Percentiles rank a stretch among this genome's conserved stretches.
phyloP scores from a whole-genome alignment of 345 rosid species.

The Lumnitzera racemosa region DNA sequence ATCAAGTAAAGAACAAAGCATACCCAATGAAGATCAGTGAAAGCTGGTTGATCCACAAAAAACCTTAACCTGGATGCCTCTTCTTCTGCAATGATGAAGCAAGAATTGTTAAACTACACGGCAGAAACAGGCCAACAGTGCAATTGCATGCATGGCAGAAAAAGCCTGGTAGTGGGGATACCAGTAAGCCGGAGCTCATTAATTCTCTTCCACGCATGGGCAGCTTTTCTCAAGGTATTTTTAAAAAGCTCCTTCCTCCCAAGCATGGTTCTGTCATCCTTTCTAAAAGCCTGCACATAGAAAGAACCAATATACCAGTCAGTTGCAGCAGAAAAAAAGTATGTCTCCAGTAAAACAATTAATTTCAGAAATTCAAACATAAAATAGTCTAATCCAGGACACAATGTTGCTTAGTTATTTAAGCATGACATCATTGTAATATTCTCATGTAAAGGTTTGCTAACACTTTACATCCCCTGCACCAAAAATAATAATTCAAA shows the following conservation, averaged over 20 bases:
- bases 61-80: constrained; percentile 61
- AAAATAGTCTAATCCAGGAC: too few species aligned
- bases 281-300: constrained; percentile 49
- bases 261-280: constrained; percentile 63
- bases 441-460: too few species aligned
- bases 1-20: neutral
- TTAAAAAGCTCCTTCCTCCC: constrained; percentile 91
- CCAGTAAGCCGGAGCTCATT: constrained; percentile 82
- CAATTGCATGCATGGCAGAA: neutral
- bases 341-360: neutral
- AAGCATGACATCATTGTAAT: too few species aligned
- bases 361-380: neutral
- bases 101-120: neutral
- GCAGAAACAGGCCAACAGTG: neutral
- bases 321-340: neutral
- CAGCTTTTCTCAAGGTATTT: constrained; percentile 74
- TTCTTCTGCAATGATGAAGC: constrained; percentile 52
- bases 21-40: constrained; percentile 97
- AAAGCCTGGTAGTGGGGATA: constrained; percentile 9
- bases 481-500: too few species aligned
- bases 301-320: neutral
- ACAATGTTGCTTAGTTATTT: too few species aligned
- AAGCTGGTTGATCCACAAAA: constrained; percentile 80
- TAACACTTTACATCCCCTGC: too few species aligned
- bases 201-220: constrained; percentile 82